Conservation (phyloP, 495 filamentous ascomycete genomes). For the Daldinia caldariorum region DNA sequence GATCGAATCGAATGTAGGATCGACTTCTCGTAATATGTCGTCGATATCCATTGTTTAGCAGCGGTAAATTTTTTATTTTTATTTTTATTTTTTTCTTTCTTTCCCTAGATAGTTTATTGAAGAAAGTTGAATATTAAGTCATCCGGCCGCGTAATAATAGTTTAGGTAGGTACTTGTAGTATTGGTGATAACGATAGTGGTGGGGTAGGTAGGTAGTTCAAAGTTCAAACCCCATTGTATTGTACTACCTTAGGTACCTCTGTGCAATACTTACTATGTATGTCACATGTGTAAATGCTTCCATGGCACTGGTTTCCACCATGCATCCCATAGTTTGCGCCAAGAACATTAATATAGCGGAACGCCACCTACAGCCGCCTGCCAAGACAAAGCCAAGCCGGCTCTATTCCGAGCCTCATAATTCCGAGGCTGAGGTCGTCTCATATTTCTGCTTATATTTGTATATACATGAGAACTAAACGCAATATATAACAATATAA, state of each 20-base stretch:
- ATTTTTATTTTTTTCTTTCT: too few relatives aligned
- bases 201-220: neutral
- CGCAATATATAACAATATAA: neutral
- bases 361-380: neutral
- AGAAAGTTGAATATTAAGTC: neutral
- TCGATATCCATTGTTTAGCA: conserved; percentile 78
- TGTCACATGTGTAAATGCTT: too few relatives aligned
- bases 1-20: conserved; percentile 64
- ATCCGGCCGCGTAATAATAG: too few relatives aligned
- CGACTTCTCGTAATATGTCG: conserved; percentile 86
- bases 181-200: neutral
- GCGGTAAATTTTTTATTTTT: too few relatives aligned
- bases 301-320: conserved; percentile 3
- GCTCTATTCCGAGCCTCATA: conserved; percentile 12
- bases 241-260: neutral
- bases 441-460: neutral
- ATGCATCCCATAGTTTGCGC: conserved; percentile 1
- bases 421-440: neutral
- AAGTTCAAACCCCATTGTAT: neutral
- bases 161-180: neutral
- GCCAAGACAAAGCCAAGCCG: conserved; percentile 14
- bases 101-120: neutral
- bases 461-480: neutral
- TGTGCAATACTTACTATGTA: neutral
- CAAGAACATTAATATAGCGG: conserved; percentile 3